Conservation (phyloP, 2,329 filamentous ascomycete species). For the Microsporum canis region DNA sequence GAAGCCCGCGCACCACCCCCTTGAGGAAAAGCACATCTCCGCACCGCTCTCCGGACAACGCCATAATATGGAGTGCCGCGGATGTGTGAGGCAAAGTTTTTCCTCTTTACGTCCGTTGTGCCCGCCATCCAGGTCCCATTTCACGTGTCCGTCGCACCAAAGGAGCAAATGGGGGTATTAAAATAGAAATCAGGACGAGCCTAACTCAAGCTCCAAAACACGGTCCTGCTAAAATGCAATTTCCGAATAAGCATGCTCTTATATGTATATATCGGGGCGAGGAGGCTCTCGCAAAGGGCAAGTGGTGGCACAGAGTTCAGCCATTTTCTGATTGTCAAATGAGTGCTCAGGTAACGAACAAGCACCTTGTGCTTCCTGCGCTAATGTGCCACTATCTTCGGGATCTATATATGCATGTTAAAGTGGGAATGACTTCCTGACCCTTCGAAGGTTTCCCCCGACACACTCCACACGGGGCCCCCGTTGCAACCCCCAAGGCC, state of each 20-base stretch:
- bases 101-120: neutral
- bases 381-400: conserved; percentile 4
- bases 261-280: neutral
- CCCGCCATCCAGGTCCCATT: neutral
- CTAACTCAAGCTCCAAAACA: neutral
- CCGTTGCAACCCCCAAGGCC: conserved; percentile 1
- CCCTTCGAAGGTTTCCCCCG: conserved; percentile 1
- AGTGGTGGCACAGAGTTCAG: conserved; percentile 1
- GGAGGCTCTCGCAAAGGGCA: neutral
- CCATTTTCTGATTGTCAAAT: conserved; percentile 2
- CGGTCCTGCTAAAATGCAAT: neutral
- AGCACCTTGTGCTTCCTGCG: neutral
- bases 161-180: neutral
- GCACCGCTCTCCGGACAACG: neutral
- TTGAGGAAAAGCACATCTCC: neutral
- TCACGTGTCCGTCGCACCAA: neutral
- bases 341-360: neutral
- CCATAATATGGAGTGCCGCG: no score
- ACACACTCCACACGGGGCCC: conserved; percentile 2
- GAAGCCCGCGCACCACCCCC: neutral
- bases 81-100: neutral
- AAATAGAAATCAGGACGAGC: neutral
- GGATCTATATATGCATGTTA: neutral
- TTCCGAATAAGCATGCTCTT: conserved; percentile 1
- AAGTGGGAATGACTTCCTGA: conserved; percentile 1